Evolutionary conservation across 2,329 filamentous ascomycete species (phyloP), one percentile per base, ranked within the genome.

Genomic region (Xylariomycetidae sp.): DNA sequence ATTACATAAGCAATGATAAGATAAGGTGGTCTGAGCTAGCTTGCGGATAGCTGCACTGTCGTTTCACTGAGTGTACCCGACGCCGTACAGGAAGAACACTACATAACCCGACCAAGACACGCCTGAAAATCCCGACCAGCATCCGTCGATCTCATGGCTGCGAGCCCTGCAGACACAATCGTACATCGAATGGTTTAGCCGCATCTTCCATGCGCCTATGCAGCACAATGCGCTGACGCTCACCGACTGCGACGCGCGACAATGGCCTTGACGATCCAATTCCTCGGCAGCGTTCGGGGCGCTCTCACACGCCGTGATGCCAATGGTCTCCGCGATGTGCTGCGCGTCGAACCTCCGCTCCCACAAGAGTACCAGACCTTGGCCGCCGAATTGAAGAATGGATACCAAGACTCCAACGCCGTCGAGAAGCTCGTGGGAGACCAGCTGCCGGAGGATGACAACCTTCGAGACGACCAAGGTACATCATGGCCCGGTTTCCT

Each of bases 401-500:
- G 65, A 19, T 87, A 78, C 50, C 70, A n/a, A 56, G 58, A 60
- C 37, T 51, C 54, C 27, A 63, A 72, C 10, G 69, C 72, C 12
- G 65, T 87, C 29, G 78, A 82, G 29, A 67, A 66, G 39, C 68
- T 80, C 40, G 76, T 86, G 42, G 76, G 80, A 37, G 69, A 68
- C 28, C 64, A 72, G 9, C 67, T 90, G 2, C 79, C 81, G 0
- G 70, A 80, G 39, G 74, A 79, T 6, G 72, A 81, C 32, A 72
- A 82, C 25, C 71, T 76, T 2, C 65, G 69, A 0, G 76, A 83
- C 32, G 80, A 78, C 1, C 69, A 74, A 42, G 78, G 72, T 25
- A 73, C 80, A 6, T 69, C 73, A 0, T 94, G 87, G 86, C 75
- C 78, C 0, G 76, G 82, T 1, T 87, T 95, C 54, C 68, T 82